Evolutionary conservation across 2,329 filamentous ascomycete genomes (phyloP), one percentile per base, ranked within the genome.

Genomic region (Pseudonectria buxi): DNA sequence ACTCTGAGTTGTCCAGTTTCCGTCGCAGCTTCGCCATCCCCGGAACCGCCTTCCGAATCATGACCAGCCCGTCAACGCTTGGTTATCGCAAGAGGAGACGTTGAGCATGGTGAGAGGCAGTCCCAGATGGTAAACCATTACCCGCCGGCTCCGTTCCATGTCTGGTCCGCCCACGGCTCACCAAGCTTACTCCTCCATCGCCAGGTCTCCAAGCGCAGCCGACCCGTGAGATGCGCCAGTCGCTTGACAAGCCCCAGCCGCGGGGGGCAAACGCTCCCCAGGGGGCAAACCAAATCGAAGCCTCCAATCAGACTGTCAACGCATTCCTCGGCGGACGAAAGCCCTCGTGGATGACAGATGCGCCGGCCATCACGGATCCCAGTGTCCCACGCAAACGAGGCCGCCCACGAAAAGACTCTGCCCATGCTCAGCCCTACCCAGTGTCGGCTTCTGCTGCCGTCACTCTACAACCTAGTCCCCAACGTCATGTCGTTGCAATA

Each of bases 271-370:
- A 29, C 33, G 31, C 36, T 31, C 24, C 29, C n/a, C 32, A 37
- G 24, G 40, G 45, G 31, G 29, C 45, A 33, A 40, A 33, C 26
- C 57, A 61, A 40, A 53, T 67, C 39, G 57, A 60, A 16, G 56
- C 56, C 15, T 61, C 61, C 4, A 69, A 69, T 46, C 57, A 59
- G 30, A 68, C 66, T 1, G 34, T 64, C 34, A 62, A 65, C 39
- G 41, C 55, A 16, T 64, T 64, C 43, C 47, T 67, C 14, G 59
- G 62, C 27, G 53, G 56, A 31, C 57, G 55, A 28, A 54, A 53
- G 37, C 61, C 28, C 15, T 37, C 51, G 30, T 58, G 56, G 56
- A 54, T 58, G 49, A 43, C 41, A 22, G 35, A 41, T 32, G 40
- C 25, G 13, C 27, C 13, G 27, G 30, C 18, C 32, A 36, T 18